Evolutionary conservation across 805 yeast species (phyloP).

Genomic region (Metschnikowia matae): DNA sequence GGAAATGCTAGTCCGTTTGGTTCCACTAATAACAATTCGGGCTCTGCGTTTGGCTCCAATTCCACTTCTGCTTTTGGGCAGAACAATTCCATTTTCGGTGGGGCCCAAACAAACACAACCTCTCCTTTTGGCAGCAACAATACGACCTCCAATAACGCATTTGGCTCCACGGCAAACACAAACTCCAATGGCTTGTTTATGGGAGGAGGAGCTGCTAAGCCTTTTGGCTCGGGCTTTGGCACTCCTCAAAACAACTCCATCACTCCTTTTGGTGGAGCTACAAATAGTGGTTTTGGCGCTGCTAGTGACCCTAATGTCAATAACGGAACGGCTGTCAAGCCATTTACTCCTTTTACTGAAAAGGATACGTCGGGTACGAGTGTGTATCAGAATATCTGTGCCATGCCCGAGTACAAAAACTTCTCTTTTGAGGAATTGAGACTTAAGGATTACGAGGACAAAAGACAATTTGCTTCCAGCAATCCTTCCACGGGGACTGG

Average conservation of each 20-base stretch:
- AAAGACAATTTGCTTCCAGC: constrained; percentile 55
- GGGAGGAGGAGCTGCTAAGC: constrained; percentile 12
- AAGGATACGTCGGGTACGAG: constrained; percentile 60
- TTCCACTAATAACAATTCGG: constrained; percentile 14
- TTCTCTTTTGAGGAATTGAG: constrained; percentile 87
- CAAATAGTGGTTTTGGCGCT: constrained; percentile 20
- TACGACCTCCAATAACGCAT: constrained; percentile 14
- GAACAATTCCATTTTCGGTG: constrained; percentile 27
- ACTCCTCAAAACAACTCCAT: constrained; percentile 17
- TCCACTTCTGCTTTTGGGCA: constrained; percentile 23
- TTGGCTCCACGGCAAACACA: constrained; percentile 14
- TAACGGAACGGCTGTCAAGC: constrained; percentile 69
- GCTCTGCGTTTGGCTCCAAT: constrained; percentile 39
- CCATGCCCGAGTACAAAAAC: constrained; percentile 87
- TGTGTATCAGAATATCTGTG: constrained; percentile 66
- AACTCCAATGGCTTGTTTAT: constrained; percentile 12
- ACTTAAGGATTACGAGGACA: constrained; percentile 77
- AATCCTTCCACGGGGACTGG: constrained; percentile 22
- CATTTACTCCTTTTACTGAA: constrained; percentile 67
- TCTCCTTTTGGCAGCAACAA: constrained; percentile 20
- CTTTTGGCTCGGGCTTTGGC: constrained; percentile 21
- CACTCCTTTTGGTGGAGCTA: constrained; percentile 19
- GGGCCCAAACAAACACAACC: constrained; percentile 5
- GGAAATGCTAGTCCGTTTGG: constrained; percentile 10
- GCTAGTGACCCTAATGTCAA: constrained; percentile 30